A percentile compares a stretch with the other conserved stretches of the same genome.
Evolutionary conservation across 1,284 basidiomycete species (phyloP).

Genomic region (Porphyrellus sp.): DNA sequence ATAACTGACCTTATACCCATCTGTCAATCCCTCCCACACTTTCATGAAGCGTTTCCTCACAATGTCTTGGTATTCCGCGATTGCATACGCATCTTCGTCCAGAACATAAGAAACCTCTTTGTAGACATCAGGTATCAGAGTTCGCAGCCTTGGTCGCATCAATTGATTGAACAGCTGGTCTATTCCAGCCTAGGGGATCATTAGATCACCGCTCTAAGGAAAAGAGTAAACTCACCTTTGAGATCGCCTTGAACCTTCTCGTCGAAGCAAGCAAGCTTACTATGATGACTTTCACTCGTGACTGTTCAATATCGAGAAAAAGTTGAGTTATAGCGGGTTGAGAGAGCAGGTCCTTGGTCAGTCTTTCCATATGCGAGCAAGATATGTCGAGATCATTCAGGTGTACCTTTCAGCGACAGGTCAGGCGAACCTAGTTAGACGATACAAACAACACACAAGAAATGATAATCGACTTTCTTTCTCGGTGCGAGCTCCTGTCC

Average conservation of each 20-base stretch:
- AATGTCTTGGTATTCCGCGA: constrained; percentile 81
- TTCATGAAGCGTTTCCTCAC: constrained; percentile 87
- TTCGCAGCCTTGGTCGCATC: constrained; percentile 80
- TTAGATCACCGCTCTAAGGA: constrained; percentile 2
- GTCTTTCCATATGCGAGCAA: constrained; percentile 78
- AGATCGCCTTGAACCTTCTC: constrained; percentile 63
- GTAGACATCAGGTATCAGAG: constrained; percentile 83
- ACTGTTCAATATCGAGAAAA: constrained; percentile 63
- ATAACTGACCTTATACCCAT: constrained; percentile 74
- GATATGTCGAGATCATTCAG: constrained; percentile 90
- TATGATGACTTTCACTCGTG: constrained; percentile 46
- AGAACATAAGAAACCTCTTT: constrained; percentile 86
- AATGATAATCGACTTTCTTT: constrained; percentile 74
- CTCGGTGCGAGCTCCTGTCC: constrained; percentile 56
- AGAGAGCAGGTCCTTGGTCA: constrained; percentile 67
- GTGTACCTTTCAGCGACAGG: constrained; percentile 55
- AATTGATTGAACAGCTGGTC: constrained; percentile 95
- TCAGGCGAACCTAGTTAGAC: not conserved
- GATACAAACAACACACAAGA: constrained; percentile 57
- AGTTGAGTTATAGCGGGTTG: constrained; percentile 62
- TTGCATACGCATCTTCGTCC: constrained; percentile 83
- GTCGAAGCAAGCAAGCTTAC: constrained; percentile 51
- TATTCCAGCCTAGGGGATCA: constrained; percentile 62
- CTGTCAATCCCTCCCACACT: constrained; percentile 80
- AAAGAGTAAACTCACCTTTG: constrained; percentile 60